These are phyloP conservation scores for Symmetrospora coprosmae DNA, from an alignment of 768 basidiomycete species.

Conservation along the genomic window DNA sequence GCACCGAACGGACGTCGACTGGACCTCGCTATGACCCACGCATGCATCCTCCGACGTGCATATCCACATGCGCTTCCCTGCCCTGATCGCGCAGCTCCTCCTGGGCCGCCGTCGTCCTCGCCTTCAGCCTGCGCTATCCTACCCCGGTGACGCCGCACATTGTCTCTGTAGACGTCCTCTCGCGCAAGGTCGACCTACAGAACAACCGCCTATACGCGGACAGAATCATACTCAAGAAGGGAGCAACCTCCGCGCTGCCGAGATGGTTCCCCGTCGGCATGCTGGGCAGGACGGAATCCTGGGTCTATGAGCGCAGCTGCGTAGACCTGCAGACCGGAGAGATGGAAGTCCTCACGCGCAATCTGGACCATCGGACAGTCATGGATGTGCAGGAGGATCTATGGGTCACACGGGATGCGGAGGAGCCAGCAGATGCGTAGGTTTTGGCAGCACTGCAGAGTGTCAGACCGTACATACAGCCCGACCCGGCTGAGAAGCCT, in stretches of 20 bases:
- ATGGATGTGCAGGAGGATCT: conserved; percentile 68
- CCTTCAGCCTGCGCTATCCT: conserved; percentile 87
- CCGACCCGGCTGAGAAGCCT: no score
- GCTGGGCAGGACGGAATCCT: conserved; percentile 70
- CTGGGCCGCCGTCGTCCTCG: conserved; percentile 81
- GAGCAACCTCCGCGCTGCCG: conserved; percentile 34
- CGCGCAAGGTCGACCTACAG: conserved; percentile 55
- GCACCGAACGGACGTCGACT: no score
- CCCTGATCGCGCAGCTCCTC: conserved; percentile 56
- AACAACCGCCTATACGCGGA: conserved; percentile 67
- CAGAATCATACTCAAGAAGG: conserved; percentile 78
- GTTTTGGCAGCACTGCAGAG: neutral
- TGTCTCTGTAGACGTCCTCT: conserved; percentile 85
- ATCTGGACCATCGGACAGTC: conserved; percentile 83
- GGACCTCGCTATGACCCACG: no score
- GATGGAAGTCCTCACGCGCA: conserved; percentile 68
- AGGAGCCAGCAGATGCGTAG: neutral
- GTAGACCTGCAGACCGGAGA: conserved; percentile 69
- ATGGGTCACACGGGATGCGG: neutral
- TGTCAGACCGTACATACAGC: neutral
- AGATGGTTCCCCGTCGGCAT: conserved; percentile 72
- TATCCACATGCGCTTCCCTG: no score
- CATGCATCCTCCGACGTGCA: no score
- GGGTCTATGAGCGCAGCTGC: conserved; percentile 87
- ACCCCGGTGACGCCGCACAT: conserved; percentile 89